Evolutionary conservation across 306 rosid genomes (phyloP).

Genomic region (Carpinus viminea): DNA sequence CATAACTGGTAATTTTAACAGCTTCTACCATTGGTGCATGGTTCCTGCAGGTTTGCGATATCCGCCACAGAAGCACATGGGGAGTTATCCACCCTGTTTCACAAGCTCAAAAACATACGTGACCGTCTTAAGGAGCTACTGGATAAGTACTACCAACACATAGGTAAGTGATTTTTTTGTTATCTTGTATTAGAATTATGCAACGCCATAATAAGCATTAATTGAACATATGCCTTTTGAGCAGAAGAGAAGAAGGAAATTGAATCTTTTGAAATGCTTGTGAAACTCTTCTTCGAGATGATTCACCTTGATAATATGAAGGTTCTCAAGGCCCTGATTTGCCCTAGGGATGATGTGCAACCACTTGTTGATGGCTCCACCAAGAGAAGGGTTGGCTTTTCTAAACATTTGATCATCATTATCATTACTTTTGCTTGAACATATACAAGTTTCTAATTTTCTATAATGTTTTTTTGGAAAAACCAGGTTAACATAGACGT

Average conservation of each 20-base stretch:
- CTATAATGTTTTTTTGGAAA: conserved; percentile 12
- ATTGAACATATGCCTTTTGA: background rate
- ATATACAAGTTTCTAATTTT: background rate
- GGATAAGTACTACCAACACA: conserved; percentile 30
- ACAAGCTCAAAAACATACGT: conserved; percentile 52
- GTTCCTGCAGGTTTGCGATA: conserved; percentile 47
- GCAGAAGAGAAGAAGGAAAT: conserved; percentile 46
- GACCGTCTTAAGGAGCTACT: conserved; percentile 57
- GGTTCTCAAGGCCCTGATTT: conserved; percentile 58
- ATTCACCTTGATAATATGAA: conserved; percentile 59
- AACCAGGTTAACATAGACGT: conserved; percentile 61
- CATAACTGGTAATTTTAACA: background rate
- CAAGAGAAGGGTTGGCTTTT: conserved; percentile 52
- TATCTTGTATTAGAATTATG: background rate
- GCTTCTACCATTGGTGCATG: no score
- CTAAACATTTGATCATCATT: background rate
- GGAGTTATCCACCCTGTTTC: conserved; percentile 62
- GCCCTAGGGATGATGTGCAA: conserved; percentile 47
- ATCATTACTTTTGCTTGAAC: background rate
- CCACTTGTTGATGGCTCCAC: conserved; percentile 56
- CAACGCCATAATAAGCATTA: background rate
- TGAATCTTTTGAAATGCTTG: conserved; percentile 48
- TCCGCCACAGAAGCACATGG: conserved; percentile 52
- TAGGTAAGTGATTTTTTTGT: conserved; percentile 37
- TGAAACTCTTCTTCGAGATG: conserved; percentile 38